These are phyloP conservation scores for Yarrowia alimentaria DNA, from an alignment of 805 yeast species.

Conservation along the genomic window DNA sequence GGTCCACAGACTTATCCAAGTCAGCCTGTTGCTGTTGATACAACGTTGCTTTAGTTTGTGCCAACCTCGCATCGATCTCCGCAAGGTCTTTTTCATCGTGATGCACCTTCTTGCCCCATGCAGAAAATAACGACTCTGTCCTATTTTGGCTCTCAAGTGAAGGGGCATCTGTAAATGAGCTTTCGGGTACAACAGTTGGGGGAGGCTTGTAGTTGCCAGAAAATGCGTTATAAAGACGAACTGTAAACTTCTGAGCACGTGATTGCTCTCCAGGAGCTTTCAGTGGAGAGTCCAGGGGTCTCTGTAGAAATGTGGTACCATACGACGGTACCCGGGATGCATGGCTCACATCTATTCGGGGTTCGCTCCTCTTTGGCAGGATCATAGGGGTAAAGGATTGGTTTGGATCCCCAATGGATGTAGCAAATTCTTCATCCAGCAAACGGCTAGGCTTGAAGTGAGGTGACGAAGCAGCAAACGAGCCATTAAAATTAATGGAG, in stretches of 20 bases:
- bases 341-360: no score
- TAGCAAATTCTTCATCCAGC: constrained; percentile 8
- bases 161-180: constrained; percentile 12
- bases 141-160: constrained; percentile 6
- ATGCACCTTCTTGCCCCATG: background rate
- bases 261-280: no score
- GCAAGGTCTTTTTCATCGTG: background rate
- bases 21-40: constrained; percentile 4
- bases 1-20: constrained; percentile 2
- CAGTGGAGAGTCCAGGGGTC: constrained; percentile 11
- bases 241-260: constrained; percentile 24
- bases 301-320: constrained; percentile 17
- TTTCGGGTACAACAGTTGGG: constrained; percentile 24
- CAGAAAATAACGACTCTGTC: background rate
- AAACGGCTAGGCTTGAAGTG: constrained; percentile 1
- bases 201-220: constrained; percentile 28
- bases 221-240: constrained; percentile 15
- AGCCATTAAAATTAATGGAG: constrained; percentile 16
- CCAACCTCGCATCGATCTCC: background rate
- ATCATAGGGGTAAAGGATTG: constrained; percentile 17
- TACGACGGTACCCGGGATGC: background rate
- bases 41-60: background rate
- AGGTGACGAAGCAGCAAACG: constrained; percentile 16
- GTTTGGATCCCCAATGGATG: constrained; percentile 1
- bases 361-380: constrained; percentile 7